A percentile compares a stretch with the other conserved stretches of the same genome.
Conservation (phyloP, 2,329 filamentous ascomycete genomes). For the Fusarium scirpi region DNA sequence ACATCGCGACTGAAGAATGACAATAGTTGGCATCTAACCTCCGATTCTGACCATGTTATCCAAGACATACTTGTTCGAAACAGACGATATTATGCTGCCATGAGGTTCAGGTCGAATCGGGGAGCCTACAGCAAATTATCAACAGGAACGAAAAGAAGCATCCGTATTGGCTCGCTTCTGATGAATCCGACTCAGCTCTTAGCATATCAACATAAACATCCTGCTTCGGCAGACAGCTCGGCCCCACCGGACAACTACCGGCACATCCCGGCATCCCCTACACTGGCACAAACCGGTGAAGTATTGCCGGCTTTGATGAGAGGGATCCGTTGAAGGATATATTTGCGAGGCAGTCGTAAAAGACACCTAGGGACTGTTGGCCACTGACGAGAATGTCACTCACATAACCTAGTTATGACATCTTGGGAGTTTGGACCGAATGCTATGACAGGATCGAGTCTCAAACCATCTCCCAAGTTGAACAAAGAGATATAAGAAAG, state of each 20-base stretch:
- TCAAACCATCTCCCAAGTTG: background rate
- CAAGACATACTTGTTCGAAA: background rate
- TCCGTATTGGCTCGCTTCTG: background rate
- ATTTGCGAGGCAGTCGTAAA: background rate
- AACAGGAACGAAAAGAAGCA: background rate
- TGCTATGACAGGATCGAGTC: background rate
- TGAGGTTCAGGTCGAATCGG: background rate
- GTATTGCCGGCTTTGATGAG: background rate
- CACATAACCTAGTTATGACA: too few relatives aligned
- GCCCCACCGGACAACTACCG: slow-evolving; percentile 30
- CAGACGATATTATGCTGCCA: background rate
- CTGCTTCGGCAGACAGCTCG: slow-evolving; percentile 10
- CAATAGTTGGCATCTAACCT: background rate
- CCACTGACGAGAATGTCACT: background rate
- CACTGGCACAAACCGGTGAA: slow-evolving; percentile 4
- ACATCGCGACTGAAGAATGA: slow-evolving; percentile 30
- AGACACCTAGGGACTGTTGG: background rate
- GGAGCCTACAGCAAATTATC: background rate
- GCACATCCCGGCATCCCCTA: slow-evolving; percentile 14
- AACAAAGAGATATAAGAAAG: background rate
- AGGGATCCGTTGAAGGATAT: background rate
- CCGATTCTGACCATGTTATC: background rate
- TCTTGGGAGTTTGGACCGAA: background rate
- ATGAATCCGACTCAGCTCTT: background rate
- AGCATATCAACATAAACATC: background rate